A percentile compares a stretch with the other conserved stretches of the same genome.
Conservation (phyloP, 768 basidiomycete genomes). For the Lentinula aciculospora region DNA sequence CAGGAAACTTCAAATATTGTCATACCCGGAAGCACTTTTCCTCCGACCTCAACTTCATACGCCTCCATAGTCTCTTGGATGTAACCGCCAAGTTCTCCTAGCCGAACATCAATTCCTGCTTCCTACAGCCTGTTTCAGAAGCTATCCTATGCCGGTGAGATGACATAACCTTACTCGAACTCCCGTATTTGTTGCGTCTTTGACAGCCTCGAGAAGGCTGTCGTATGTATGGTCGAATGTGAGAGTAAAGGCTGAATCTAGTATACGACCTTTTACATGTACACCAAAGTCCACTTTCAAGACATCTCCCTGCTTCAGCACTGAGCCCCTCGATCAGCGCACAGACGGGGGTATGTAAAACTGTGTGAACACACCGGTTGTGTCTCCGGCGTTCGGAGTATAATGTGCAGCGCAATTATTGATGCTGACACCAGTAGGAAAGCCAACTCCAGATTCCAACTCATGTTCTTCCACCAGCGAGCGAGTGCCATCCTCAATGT, state of each 20-base stretch:
- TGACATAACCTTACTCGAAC: slow-evolving; percentile 49
- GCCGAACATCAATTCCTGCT: slow-evolving; percentile 91
- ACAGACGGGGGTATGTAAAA: slow-evolving; percentile 7
- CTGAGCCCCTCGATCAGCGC: slow-evolving; percentile 30
- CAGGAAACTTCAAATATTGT: neutral
- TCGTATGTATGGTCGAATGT: slow-evolving; percentile 88
- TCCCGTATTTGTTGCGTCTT: slow-evolving; percentile 91
- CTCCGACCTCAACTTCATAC: slow-evolving; percentile 91
- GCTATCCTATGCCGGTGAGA: neutral
- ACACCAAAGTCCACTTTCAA: slow-evolving; percentile 98
- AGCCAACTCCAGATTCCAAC: slow-evolving; percentile 82
- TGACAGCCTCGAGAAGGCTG: slow-evolving; percentile 83
- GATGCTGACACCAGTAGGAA: slow-evolving; percentile 91
- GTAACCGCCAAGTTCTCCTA: slow-evolving; percentile 85
- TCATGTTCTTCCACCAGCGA: slow-evolving; percentile 91
- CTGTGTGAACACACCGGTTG: slow-evolving; percentile 45
- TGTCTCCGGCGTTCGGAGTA: slow-evolving; percentile 92
- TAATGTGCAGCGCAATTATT: slow-evolving; percentile 98
- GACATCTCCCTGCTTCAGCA: slow-evolving; percentile 78
- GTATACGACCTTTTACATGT: slow-evolving; percentile 92
- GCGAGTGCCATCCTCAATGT: slow-evolving; percentile 89
- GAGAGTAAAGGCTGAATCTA: slow-evolving; percentile 95
- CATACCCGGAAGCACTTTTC: slow-evolving; percentile 75
- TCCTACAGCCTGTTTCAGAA: slow-evolving; percentile 47
- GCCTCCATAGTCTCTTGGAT: slow-evolving; percentile 99